phyloP scores from a whole-genome alignment of 352 stramenopile genomes.

The Phytopythium vexans region DNA sequence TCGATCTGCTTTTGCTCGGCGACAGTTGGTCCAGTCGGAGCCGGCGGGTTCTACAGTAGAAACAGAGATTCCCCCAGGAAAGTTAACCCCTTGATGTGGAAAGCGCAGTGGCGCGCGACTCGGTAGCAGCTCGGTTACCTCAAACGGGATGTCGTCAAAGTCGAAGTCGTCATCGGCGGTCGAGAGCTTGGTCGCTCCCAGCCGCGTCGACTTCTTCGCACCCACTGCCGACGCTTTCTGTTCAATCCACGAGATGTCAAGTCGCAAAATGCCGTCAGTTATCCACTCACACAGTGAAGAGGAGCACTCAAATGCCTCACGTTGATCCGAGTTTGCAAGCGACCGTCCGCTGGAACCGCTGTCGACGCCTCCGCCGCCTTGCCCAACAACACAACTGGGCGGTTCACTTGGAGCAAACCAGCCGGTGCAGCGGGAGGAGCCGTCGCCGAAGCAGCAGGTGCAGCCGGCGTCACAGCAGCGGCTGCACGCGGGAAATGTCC shows the following conservation, averaged over 20 bases:
- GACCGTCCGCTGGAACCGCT: conserved; percentile 32
- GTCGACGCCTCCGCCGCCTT: conserved; percentile 40
- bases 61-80: neutral
- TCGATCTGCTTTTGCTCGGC: conserved; percentile 77
- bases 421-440: conserved; percentile 19
- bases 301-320: conserved; percentile 15
- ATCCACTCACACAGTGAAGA: neutral
- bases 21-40: conserved; percentile 24
- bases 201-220: conserved; percentile 50
- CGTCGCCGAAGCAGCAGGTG: conserved; percentile 4
- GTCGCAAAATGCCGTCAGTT: neutral
- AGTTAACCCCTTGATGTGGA: neutral
- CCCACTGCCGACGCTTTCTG: conserved; percentile 35
- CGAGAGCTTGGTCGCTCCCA: conserved; percentile 78
- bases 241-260: neutral
- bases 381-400: conserved; percentile 70
- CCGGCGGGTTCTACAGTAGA: conserved; percentile 55
- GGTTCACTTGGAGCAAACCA: conserved; percentile 52
- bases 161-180: conserved; percentile 70
- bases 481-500: conserved; percentile 48
- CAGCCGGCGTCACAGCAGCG: conserved; percentile 3
- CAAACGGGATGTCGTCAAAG: conserved; percentile 87
- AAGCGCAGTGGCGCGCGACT: no score
- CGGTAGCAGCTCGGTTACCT: conserved; percentile 30
- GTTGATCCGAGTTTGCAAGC: conserved; percentile 61